Evolutionary conservation across 23 red algal species (phyloP), one percentile per base, ranked within the genome.

Genomic region (Rhodosorus marinus): DNA sequence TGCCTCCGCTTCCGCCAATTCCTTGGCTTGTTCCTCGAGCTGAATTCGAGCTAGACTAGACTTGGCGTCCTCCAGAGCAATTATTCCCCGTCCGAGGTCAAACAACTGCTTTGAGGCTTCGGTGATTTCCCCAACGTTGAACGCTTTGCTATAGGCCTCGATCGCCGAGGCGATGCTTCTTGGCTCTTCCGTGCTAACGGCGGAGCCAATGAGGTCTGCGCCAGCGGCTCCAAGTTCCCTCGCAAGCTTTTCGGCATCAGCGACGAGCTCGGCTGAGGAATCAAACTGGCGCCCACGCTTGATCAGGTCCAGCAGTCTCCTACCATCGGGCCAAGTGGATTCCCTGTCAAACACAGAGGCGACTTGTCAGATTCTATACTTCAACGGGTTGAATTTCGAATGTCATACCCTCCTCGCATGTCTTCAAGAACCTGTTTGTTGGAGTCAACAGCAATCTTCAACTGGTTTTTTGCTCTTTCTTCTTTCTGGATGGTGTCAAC

Each of bases 241-340:
- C 25, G 58, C 27, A 1, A 66, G 24, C 15, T 21, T 6, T 15
- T 67, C 58, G 9, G 69, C 69, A 9, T 36, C 33, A 3, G 69
- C 30, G n/a, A 63, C 58, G 1, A 75, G 26, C 17, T 60, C 5
- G 9, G 51, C 9, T 30, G 59, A 38, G 32, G 40, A 33, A 22
- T 75, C 71, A 31, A 65, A 67, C 31, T 55, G 51, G 31, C 64
- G 36, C 5, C 72, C 70, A 7, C 71, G 71, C 3, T 77, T 58
- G 35, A 59, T 65, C 26, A 77, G 35, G 49, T 77, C 71, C 36
- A 23, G 26, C 36, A 92, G 72, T 3, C 71, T 65, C 31, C 74
- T 54, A 6, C 57, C 47, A 49, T 82, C 65, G 0, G 76, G 76
- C 76, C 76, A 82, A 27, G 42, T 46, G 58, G 66, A 82, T 1